A percentile compares a stretch with the other conserved stretches of the same genome.
These are phyloP conservation scores for Cutaneotrichosporon daszewskae DNA, from an alignment of 1,284 basidiomycete species.

Conservation along the genomic window DNA sequence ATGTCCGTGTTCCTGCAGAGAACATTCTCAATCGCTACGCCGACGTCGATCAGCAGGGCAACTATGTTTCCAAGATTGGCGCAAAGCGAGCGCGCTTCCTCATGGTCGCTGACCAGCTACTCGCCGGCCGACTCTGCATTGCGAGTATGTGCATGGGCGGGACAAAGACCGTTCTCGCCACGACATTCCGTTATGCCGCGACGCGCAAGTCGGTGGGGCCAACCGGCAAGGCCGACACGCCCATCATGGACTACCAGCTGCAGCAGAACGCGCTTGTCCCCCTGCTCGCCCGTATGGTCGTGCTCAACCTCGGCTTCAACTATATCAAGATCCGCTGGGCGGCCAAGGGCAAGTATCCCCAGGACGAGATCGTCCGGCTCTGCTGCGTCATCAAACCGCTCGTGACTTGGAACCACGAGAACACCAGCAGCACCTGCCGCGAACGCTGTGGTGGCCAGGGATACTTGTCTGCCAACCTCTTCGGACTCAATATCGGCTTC, in stretches of 20 bases:
- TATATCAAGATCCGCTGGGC: conserved; percentile 12
- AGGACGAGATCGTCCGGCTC: conserved; percentile 7
- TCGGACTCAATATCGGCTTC: conserved; percentile 6
- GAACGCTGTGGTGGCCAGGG: conserved; percentile 17
- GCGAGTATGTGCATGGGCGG: conserved; percentile 9
- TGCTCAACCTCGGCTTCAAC: conserved; percentile 11
- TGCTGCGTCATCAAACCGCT: conserved; percentile 15
- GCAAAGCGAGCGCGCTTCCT: conserved; percentile 13
- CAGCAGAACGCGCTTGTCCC: conserved; percentile 15
- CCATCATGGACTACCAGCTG: conserved; percentile 14
- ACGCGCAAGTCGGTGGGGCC: conserved; percentile 11
- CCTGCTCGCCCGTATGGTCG: conserved; percentile 11
- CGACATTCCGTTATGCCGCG: conserved; percentile 12
- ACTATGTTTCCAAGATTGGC: conserved; percentile 7
- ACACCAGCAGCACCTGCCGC: conserved; percentile 7
- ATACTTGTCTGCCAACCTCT: conserved; percentile 6
- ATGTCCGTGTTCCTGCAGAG: conserved; percentile 8
- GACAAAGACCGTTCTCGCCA: conserved; percentile 7
- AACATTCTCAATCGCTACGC: conserved; percentile 13
- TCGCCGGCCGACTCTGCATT: conserved; percentile 14
- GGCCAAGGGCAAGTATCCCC: conserved; percentile 3
- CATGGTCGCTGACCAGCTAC: conserved; percentile 14
- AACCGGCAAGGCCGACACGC: conserved; percentile 7
- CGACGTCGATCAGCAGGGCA: conserved; percentile 6
- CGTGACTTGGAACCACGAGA: conserved; percentile 14